Conservation (phyloP, 2,329 filamentous ascomycete species). For the Sclerotinia borealis region DNA sequence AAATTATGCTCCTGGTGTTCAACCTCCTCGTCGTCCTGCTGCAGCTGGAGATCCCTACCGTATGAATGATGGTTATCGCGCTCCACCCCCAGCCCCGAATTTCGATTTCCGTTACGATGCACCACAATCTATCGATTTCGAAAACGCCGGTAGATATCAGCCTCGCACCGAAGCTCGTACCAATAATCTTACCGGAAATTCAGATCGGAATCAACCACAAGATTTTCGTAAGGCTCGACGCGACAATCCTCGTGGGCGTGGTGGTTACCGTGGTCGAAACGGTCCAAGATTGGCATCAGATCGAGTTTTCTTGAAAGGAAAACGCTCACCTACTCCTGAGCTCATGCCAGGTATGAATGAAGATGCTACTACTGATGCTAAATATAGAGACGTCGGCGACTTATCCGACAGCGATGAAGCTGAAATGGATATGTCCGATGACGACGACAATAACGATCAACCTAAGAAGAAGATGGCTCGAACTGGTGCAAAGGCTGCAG, state of each 20-base stretch:
- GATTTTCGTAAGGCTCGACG: background rate
- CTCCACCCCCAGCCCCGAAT: slow-evolving; percentile 14
- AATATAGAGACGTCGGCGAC: slow-evolving; percentile 50
- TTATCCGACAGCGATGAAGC: slow-evolving; percentile 55
- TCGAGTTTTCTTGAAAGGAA: slow-evolving; percentile 31
- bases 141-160: slow-evolving; percentile 22
- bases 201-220: slow-evolving; percentile 10
- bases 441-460: slow-evolving; percentile 34
- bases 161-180: slow-evolving; percentile 23
- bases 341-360: slow-evolving; percentile 33
- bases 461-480: slow-evolving; percentile 42
- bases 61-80: slow-evolving; percentile 12
- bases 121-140: slow-evolving; percentile 27
- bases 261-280: slow-evolving; percentile 26
- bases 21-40: slow-evolving; percentile 17
- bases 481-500: slow-evolving; percentile 33
- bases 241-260: slow-evolving; percentile 17
- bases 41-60: background rate
- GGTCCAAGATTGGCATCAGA: slow-evolving; percentile 30
- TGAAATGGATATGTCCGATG: slow-evolving; percentile 56
- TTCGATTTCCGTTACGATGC: slow-evolving; percentile 32
- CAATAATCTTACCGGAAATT: background rate
- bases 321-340: slow-evolving; percentile 33
- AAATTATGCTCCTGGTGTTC: slow-evolving; percentile 13
- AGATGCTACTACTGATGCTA: slow-evolving; percentile 34